Conservation (phyloP, 2,329 filamentous ascomycete genomes). For the Cyanodermella asteris region DNA sequence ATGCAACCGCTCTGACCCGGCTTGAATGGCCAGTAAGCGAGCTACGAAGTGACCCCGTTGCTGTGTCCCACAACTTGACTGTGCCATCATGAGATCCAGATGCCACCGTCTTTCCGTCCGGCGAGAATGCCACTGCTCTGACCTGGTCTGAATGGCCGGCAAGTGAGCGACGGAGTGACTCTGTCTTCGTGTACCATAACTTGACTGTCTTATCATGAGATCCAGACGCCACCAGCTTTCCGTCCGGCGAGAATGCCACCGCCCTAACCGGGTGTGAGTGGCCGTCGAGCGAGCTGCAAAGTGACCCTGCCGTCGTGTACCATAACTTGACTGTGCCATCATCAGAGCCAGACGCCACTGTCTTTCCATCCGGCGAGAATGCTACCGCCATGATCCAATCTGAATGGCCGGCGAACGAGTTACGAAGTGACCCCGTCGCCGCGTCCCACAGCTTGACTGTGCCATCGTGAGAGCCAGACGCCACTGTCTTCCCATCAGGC, state of each 20-base stretch:
- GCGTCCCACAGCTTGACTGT: conserved; percentile 5
- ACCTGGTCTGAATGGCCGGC: conserved; percentile 2
- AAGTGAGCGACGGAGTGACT: conserved; percentile 1
- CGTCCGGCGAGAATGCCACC: conserved; percentile 8
- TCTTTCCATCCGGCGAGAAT: conserved; percentile 5
- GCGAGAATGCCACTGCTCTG: conserved; percentile 4
- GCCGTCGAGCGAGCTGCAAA: conserved; percentile 7
- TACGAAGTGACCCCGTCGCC: neutral
- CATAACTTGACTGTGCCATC: conserved; percentile 2
- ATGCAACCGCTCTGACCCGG: conserved; percentile 6
- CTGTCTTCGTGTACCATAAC: conserved; percentile 7
- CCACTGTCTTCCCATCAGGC: conserved; percentile 1
- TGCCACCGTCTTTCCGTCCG: conserved; percentile 3
- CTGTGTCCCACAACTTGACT: conserved; percentile 3
- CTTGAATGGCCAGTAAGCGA: conserved; percentile 7
- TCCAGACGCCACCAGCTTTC: conserved; percentile 6
- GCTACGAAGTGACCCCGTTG: neutral
- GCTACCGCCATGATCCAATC: too few species aligned
- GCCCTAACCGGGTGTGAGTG: conserved; percentile 5
- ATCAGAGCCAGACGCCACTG: conserved; percentile 3
- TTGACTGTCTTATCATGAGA: conserved; percentile 8
- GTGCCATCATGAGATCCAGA: conserved; percentile 4
- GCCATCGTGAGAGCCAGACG: conserved; percentile 2
- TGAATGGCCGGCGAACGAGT: too few species aligned
- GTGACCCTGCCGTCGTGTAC: conserved; percentile 2